These are phyloP conservation scores for Coffea canephora DNA, from an alignment of 257 asterid species.

Conservation along the genomic window DNA sequence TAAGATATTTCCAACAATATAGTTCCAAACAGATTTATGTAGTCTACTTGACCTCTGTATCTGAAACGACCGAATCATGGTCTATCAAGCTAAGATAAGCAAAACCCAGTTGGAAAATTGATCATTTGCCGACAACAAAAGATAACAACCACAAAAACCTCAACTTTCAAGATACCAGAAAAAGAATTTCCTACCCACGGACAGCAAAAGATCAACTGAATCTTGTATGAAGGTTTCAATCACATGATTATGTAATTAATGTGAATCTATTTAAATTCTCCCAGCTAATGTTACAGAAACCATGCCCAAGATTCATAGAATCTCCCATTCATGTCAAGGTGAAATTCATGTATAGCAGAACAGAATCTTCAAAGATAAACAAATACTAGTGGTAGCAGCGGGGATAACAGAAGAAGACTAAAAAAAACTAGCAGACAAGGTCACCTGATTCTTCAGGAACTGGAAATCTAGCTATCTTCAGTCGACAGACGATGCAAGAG, in stretches of 20 bases:
- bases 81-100: background rate
- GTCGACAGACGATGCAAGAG: background rate
- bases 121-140: background rate
- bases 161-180: background rate
- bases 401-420: too few species aligned
- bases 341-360: too few species aligned
- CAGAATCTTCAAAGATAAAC: too few species aligned
- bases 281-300: background rate
- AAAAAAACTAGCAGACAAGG: too few species aligned
- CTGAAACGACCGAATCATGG: background rate
- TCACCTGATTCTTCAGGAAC: too few species aligned
- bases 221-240: background rate
- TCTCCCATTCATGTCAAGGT: background rate
- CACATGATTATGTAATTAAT: too few species aligned
- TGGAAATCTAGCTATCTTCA: too few species aligned
- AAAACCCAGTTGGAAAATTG: background rate
- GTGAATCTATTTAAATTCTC: too few species aligned
- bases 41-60: background rate
- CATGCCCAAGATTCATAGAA: slow-evolving; percentile 8
- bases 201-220: background rate
- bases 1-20: too few species aligned
- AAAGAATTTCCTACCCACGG: background rate
- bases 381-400: too few species aligned
- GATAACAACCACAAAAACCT: background rate
- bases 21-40: background rate